phyloP scores from a whole-genome alignment of 257 asterid species.

The Przewalskia tangutica region DNA sequence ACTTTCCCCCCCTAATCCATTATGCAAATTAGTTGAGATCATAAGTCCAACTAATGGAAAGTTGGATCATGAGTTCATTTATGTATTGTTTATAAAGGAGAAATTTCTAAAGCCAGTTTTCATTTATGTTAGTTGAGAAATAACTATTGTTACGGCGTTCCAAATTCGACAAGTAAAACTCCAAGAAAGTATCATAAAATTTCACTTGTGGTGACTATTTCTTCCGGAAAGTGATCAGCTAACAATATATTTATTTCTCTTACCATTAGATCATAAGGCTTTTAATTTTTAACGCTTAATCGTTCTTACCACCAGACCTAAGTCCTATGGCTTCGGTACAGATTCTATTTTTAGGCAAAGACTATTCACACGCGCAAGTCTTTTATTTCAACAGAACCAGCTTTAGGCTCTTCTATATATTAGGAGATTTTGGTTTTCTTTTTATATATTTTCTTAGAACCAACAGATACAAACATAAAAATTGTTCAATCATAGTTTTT shows the following conservation, averaged over 20 bases:
- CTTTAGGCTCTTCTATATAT: not conserved
- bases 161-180: not conserved
- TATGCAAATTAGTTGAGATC: constrained; percentile 6
- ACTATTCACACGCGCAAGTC: too few species aligned
- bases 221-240: not conserved
- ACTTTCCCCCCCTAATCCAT: constrained; percentile 46
- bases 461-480: not conserved
- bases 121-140: not conserved
- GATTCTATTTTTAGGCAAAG: too few species aligned
- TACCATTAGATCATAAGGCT: not conserved
- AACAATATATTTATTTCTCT: not conserved
- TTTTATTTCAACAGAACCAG: too few species aligned
- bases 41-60: not conserved
- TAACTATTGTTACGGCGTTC: not conserved
- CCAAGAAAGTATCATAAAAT: not conserved
- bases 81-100: not conserved
- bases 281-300: not conserved
- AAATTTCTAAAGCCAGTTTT: not conserved
- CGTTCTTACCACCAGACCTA: not conserved
- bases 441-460: too few species aligned
- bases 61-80: not conserved
- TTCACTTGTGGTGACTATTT: not conserved
- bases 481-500: not conserved
- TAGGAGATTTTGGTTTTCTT: too few species aligned
- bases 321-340: not conserved